Base-by-base conservation (phyloP, 176 grass and related monocot genomes). In the Carex pumila region DNA sequence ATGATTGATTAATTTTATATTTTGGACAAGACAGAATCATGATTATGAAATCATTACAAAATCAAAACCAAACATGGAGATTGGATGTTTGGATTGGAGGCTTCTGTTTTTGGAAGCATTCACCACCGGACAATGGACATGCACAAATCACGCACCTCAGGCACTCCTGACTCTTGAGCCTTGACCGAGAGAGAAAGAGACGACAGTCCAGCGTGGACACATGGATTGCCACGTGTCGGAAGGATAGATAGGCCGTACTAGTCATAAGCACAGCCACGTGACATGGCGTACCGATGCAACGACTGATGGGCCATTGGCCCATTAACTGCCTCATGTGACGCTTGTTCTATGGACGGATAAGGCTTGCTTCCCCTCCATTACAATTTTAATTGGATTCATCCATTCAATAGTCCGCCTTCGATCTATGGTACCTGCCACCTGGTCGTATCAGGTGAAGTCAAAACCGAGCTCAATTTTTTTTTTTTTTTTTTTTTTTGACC, bases 231-330 rank as follows among this genome's bases (percentile, higher is more conserved):
- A 64, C 47, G 62, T 70, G 70, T 56, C 34, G 19, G 3, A 1
- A 85, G 0, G 54, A 53, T 58, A 74, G 13, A 78, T 71, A 90
- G 2, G 0, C 13, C 31, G 30, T 37, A 67, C 30, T 12, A 15
- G 65, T 11, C 9, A 13, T 22, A 12, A 78, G 61, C 66, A 83
- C 45, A 17, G 58, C 76, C 91, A 91, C 87, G 84, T 96, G 91
- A 88, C 41, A 15, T 67, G 71, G 76, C 85, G 45, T 12, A 39
- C 6, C 43, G 61, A 29, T 67, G 22, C 50, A 77, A 56, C 73
- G 61, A 63, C 32, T 21, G 1, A 81, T 81, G 74, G 84, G 34
- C 25, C 79, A 54, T 19, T 74, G 65, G 65, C 85, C 85, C 85
- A 65, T 87, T 87, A 54, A 87, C 59, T 77, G 1, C 37, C 22